A percentile compares a stretch with the other conserved stretches of the same genome.
Evolutionary conservation across 305 asterid genomes (phyloP).

Genomic region (Rubia balearica): DNA sequence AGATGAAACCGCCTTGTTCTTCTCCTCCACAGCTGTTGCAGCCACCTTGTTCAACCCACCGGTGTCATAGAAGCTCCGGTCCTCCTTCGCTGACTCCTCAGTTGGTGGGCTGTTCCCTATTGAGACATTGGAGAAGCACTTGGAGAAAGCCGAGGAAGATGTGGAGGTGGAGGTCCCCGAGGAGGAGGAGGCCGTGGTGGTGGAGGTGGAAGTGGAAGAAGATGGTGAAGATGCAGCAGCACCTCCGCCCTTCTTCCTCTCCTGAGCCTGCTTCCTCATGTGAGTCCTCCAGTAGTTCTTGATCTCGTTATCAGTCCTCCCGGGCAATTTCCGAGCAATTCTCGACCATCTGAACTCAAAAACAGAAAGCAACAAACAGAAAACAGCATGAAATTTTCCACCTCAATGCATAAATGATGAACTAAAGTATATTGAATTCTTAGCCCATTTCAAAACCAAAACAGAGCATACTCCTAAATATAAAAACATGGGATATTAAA

Average conservation of each 20-base stretch:
- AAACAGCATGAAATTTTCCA: not conserved
- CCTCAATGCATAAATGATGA: not conserved
- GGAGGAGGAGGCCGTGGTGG: conserved; percentile 23
- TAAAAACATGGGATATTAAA: not conserved
- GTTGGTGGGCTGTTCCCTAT: conserved; percentile 11
- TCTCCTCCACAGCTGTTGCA: too few species aligned
- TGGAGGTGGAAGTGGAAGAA: conserved; percentile 2
- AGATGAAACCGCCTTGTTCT: conserved; percentile 24
- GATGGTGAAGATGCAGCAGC: conserved; percentile 1
- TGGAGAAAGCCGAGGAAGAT: conserved; percentile 30
- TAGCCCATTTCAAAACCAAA: too few species aligned
- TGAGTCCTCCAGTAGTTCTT: conserved; percentile 90
- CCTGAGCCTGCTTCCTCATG: conserved; percentile 83
- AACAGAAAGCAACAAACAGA: not conserved
- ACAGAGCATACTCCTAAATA: not conserved
- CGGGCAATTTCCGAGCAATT: conserved; percentile 78
- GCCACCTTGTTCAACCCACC: conserved; percentile 31
- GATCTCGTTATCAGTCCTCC: conserved; percentile 90
- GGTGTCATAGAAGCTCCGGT: conserved; percentile 52
- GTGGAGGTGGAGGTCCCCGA: conserved; percentile 24
- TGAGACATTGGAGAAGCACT: conserved; percentile 22
- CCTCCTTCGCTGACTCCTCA: conserved; percentile 19
- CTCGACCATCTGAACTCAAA: conserved; percentile 66
- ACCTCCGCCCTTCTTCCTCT: conserved; percentile 34
- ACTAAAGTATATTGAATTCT: not conserved